Evolutionary conservation across 305 asterid genomes (phyloP).

Genomic region (Rubia peregrina): DNA sequence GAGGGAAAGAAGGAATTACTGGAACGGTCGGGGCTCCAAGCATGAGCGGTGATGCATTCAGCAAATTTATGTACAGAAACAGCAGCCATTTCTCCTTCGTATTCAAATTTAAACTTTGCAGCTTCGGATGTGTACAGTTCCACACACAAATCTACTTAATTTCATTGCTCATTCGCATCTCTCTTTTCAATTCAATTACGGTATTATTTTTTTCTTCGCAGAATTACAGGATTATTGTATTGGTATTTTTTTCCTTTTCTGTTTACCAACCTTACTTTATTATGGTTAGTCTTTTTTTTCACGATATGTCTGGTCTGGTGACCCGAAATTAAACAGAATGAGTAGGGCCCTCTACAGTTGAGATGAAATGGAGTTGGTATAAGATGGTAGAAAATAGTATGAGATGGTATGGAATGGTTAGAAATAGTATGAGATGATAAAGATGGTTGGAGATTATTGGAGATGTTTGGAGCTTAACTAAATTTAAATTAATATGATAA

Average conservation of each 20-base stretch:
- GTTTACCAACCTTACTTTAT: background rate
- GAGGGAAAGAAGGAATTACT: slow-evolving; percentile 34
- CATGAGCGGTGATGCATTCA: slow-evolving; percentile 84
- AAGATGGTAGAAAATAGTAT: too few relatives aligned
- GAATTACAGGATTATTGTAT: too few relatives aligned
- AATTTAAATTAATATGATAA: too few relatives aligned
- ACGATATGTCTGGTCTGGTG: too few relatives aligned
- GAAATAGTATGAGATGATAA: too few relatives aligned
- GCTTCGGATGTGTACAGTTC: background rate
- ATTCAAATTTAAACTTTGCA: background rate
- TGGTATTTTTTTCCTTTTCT: background rate
- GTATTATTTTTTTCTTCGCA: too few relatives aligned
- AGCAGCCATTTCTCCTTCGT: slow-evolving; percentile 48
- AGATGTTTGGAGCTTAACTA: too few relatives aligned
- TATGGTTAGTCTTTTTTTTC: too few relatives aligned
- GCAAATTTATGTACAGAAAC: slow-evolving; percentile 79
- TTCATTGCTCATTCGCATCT: background rate
- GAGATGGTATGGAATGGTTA: too few relatives aligned
- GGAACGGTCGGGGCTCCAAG: slow-evolving; percentile 92
- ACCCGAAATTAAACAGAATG: too few relatives aligned
- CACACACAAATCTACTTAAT: background rate
- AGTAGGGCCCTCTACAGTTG: too few relatives aligned
- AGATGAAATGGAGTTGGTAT: too few relatives aligned
- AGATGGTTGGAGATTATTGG: background rate
- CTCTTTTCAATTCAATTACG: background rate